Evolutionary conservation across 139 green algal genomes (phyloP).

Genomic region (Choricystis sp.): DNA sequence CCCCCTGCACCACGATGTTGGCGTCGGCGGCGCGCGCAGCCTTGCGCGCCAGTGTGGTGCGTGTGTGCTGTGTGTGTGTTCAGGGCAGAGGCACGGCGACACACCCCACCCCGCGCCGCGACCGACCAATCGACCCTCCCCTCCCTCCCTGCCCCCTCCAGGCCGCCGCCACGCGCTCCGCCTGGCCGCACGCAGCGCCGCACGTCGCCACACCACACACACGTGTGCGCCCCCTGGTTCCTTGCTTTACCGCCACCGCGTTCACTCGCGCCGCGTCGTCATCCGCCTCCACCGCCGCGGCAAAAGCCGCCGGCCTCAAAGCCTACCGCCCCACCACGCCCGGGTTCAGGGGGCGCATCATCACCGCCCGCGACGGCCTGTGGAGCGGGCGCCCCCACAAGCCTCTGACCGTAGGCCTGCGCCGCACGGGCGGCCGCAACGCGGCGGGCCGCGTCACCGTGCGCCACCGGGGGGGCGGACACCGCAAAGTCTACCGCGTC

Average conservation of each 20-base stretch:
- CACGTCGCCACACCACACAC: too few relatives aligned
- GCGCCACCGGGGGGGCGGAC: conserved; percentile 56
- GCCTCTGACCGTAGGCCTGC: conserved; percentile 29
- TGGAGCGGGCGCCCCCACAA: conserved; percentile 44
- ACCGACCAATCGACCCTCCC: too few relatives aligned
- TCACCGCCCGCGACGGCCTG: conserved; percentile 31
- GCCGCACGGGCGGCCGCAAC: conserved; percentile 56
- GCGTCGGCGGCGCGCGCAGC: too few relatives aligned
- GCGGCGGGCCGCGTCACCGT: conserved; percentile 43
- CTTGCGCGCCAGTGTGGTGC: too few relatives aligned
- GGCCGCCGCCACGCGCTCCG: too few relatives aligned
- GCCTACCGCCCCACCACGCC: not conserved
- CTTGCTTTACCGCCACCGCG: not conserved
- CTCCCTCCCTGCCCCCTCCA: too few relatives aligned
- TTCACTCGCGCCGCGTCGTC: not conserved
- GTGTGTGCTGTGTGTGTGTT: too few relatives aligned
- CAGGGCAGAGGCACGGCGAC: too few relatives aligned
- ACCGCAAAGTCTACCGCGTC: conserved; percentile 45
- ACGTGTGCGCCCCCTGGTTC: not conserved
- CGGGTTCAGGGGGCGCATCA: conserved; percentile 38
- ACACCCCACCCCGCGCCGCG: too few relatives aligned
- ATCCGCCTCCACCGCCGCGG: not conserved
- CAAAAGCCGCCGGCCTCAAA: not conserved
- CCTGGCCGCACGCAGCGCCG: too few relatives aligned
- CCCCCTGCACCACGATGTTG: too few relatives aligned